These are phyloP conservation scores for Ricinus communis DNA, from an alignment of 345 rosid genomes.

Conservation along the genomic window DNA sequence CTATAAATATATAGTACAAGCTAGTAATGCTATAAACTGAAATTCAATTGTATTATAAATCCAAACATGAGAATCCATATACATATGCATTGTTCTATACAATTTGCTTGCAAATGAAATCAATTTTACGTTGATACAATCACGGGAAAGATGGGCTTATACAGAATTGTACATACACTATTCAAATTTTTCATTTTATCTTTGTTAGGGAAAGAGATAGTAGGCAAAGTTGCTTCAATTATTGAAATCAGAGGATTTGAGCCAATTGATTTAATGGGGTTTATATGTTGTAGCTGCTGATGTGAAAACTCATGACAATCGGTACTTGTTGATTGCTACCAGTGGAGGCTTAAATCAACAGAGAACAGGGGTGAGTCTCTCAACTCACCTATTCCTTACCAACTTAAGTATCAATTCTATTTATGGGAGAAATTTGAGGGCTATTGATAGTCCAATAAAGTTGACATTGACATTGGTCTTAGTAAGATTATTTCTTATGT, in stretches of 20 bases:
- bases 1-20: too few relatives aligned
- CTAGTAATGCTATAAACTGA: too few relatives aligned
- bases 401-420: background rate
- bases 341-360: slow-evolving; percentile 97
- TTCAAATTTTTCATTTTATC: too few relatives aligned
- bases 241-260: background rate
- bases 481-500: background rate
- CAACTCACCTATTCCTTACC: background rate
- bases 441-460: too few relatives aligned
- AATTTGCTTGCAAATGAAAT: too few relatives aligned
- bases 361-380: slow-evolving; percentile 75
- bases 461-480: too few relatives aligned
- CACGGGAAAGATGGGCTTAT: too few relatives aligned
- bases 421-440: background rate
- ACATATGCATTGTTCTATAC: too few relatives aligned
- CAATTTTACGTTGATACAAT: too few relatives aligned
- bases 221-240: background rate
- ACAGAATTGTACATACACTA: too few relatives aligned
- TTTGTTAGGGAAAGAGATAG: background rate
- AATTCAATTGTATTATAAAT: too few relatives aligned
- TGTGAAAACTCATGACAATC: slow-evolving; percentile 48
- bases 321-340: slow-evolving; percentile 78
- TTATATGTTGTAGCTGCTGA: slow-evolving; percentile 44
- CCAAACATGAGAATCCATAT: too few relatives aligned
- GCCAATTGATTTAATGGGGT: slow-evolving; percentile 16